A percentile compares a stretch with the other conserved stretches of the same genome.
phyloP scores from a whole-genome alignment of 306 rosid genomes.

The Sicyos baderoa region DNA sequence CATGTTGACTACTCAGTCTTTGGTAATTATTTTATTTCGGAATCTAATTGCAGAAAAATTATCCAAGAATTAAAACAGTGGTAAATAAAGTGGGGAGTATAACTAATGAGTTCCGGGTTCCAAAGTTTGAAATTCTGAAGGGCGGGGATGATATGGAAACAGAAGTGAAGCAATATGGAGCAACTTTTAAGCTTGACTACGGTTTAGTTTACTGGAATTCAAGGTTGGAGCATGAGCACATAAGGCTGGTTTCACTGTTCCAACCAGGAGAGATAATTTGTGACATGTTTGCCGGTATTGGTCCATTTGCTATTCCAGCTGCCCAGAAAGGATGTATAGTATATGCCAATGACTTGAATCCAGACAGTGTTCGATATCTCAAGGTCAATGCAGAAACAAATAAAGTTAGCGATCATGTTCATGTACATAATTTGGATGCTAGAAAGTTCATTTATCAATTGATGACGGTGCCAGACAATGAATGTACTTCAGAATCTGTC shows the following conservation, averaged over 20 bases:
- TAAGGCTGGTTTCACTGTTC: conserved; percentile 72
- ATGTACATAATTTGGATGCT: conserved; percentile 73
- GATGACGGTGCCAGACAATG: conserved; percentile 47
- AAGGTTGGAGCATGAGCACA: conserved; percentile 93
- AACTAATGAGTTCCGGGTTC: conserved; percentile 83
- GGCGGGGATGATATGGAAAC: conserved; percentile 74
- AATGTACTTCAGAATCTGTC: conserved; percentile 28
- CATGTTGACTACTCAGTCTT: neutral
- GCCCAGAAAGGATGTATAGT: conserved; percentile 86
- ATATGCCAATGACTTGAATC: conserved; percentile 91
- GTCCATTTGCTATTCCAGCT: conserved; percentile 94
- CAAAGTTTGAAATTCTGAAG: conserved; percentile 71
- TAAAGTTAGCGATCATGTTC: conserved; percentile 54
- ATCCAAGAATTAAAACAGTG: conserved; percentile 81
- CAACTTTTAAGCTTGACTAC: conserved; percentile 82
- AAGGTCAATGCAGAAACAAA: conserved; percentile 72
- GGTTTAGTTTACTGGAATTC: conserved; percentile 95
- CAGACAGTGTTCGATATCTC: conserved; percentile 65
- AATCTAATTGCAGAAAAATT: conserved; percentile 56
- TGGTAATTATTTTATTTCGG: conserved; percentile 10
- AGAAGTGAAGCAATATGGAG: conserved; percentile 92
- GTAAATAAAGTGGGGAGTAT: conserved; percentile 91
- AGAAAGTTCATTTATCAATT: conserved; percentile 64
- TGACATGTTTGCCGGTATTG: conserved; percentile 97
- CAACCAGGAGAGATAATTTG: conserved; percentile 65